Evolutionary conservation across 2,329 filamentous ascomycete genomes (phyloP).

Genomic region (Drechmeria coniospora): DNA sequence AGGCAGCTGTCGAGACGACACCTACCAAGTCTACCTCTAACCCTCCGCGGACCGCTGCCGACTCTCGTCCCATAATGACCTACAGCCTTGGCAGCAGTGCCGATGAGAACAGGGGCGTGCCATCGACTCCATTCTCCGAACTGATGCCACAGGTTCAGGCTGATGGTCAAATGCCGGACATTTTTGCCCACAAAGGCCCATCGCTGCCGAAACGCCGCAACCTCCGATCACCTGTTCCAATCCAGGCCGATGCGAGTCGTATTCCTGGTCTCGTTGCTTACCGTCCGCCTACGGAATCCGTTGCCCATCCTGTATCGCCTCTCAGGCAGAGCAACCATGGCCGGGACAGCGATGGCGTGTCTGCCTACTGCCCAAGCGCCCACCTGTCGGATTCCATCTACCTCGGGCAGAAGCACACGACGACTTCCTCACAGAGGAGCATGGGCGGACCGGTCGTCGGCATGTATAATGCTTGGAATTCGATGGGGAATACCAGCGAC

Average conservation of each 20-base stretch:
- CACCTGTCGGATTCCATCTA: background rate
- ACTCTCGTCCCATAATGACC: background rate
- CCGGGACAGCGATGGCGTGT: background rate
- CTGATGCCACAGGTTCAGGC: conserved; percentile 18
- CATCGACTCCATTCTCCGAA: conserved; percentile 15
- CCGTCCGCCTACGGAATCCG: conserved; percentile 7
- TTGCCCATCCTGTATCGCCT: conserved; percentile 12
- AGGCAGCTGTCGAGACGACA: conserved; percentile 5
- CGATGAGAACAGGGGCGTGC: background rate
- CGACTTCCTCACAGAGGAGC: background rate
- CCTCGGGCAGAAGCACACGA: background rate
- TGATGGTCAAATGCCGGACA: conserved; percentile 6
- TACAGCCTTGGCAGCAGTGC: conserved; percentile 4
- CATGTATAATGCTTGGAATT: conserved; percentile 9
- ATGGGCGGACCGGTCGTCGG: conserved; percentile 8
- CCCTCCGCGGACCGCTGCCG: conserved; percentile 3
- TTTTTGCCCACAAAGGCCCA: conserved; percentile 2
- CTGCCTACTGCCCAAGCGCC: background rate
- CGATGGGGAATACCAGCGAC: conserved; percentile 8
- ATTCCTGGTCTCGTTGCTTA: conserved; percentile 3
- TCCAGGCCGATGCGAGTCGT: conserved; percentile 9
- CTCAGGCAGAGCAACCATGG: conserved; percentile 6
- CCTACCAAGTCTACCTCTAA: conserved; percentile 10
- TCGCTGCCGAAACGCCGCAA: conserved; percentile 17
- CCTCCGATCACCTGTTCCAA: conserved; percentile 10